Evolutionary conservation across 163 green algal species (phyloP), one percentile per base, ranked within the genome.

Genomic region (Chlamydomonas reinhardtii): DNA sequence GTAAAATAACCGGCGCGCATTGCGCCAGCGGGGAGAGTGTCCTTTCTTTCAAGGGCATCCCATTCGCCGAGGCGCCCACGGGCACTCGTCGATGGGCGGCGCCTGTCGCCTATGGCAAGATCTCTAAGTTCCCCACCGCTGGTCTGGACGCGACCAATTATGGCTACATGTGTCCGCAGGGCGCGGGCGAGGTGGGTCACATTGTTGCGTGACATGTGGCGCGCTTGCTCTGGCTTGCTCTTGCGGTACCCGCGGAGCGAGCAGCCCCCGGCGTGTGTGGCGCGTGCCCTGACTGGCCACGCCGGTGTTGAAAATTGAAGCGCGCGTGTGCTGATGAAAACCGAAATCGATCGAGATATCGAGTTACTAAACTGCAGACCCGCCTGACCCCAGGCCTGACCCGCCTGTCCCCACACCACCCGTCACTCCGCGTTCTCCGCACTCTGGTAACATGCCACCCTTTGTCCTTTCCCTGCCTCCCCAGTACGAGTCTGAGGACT

Each of bases 401-500:
- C n/a, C n/a, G n/a, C n/a, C n/a, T n/a, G n/a, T n/a, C n/a, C n/a
- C n/a, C n/a, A n/a, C n/a, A n/a, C n/a, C n/a, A n/a, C n/a, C n/a
- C n/a, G n/a, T n/a, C n/a, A n/a, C n/a, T n/a, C n/a, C n/a, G n/a
- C n/a, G n/a, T n/a, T n/a, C n/a, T n/a, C n/a, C n/a, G n/a, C n/a
- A n/a, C n/a, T n/a, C n/a, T n/a, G n/a, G n/a, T n/a, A n/a, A n/a
- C n/a, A n/a, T n/a, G n/a, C 39, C 39, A 8, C 39, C 39, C 5
- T 48, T 8, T 48, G 39, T 48, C 5, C 39, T 22, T 68, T 69
- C 6, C 62, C 62, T 69, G 25, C 62, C 62, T 16, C 4, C 17
- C 17, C 74, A 80, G 74, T 31, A 29, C n/a, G 48, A 56, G 48
- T 39, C 48, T 56, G 83, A 89, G 83, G 83, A 89, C 61, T 88